These are phyloP conservation scores for Pilatotrama ljubarskyi DNA, from an alignment of 768 basidiomycete species.

Conservation along the genomic window DNA sequence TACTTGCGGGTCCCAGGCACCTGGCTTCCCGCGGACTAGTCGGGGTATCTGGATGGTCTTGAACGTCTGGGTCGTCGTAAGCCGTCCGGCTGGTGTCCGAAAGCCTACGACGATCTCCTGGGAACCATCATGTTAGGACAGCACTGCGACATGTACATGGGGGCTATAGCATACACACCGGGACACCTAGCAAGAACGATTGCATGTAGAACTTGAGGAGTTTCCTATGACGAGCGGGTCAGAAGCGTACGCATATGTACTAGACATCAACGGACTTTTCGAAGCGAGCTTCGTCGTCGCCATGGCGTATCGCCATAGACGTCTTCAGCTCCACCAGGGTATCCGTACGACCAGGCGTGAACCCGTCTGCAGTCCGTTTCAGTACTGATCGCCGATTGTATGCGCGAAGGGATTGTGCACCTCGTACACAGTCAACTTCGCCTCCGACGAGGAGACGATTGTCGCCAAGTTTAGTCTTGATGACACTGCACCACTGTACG, in stretches of 20 bases:
- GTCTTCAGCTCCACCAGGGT: conserved; percentile 88
- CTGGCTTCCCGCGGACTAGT: conserved; percentile 69
- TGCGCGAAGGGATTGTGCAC: conserved; percentile 35
- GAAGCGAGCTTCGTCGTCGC: conserved; percentile 68
- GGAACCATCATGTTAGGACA: not conserved
- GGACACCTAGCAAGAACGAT: conserved; percentile 90
- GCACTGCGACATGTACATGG: not conserved
- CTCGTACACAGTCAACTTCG: conserved; percentile 88
- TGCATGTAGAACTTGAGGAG: conserved; percentile 92
- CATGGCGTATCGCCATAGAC: conserved; percentile 65
- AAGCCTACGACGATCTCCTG: conserved; percentile 89
- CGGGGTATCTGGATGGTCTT: conserved; percentile 80
- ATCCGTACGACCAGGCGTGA: conserved; percentile 55
- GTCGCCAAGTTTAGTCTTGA: conserved; percentile 79
- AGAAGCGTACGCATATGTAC: not conserved
- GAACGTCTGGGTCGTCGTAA: conserved; percentile 68
- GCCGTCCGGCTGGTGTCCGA: conserved; percentile 71
- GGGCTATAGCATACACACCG: conserved; percentile 45
- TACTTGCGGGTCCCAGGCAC: conserved; percentile 73
- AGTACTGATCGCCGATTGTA: not conserved
- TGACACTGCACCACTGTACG: conserved; percentile 87
- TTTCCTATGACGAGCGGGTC: conserved; percentile 52
- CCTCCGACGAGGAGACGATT: conserved; percentile 78
- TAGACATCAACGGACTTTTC: conserved; percentile 58
- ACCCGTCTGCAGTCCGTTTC: conserved; percentile 47